Evolutionary conservation across 192 early-diverging fungal species (phyloP).

Genomic region (Podila clonocystis): DNA sequence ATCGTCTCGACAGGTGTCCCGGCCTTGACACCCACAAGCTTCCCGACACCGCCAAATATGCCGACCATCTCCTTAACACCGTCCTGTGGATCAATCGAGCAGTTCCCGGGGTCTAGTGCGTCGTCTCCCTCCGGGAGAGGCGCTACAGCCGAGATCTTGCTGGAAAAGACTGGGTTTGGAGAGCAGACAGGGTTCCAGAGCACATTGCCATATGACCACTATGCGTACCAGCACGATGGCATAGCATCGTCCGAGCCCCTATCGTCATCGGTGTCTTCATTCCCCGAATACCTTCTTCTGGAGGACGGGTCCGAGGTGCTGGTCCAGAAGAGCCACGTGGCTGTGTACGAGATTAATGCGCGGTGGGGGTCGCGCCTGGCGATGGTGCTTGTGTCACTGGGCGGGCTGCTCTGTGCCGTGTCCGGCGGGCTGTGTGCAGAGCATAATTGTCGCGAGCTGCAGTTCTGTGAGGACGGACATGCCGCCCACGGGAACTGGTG

Average conservation of each 20-base stretch:
- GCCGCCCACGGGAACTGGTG: constrained; percentile 37
- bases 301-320: background rate
- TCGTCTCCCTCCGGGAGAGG: background rate
- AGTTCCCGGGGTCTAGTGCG: background rate
- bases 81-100: background rate
- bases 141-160: too few species aligned
- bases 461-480: constrained; percentile 24
- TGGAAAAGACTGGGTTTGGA: too few species aligned
- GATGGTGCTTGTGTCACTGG: constrained; percentile 27
- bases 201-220: too few species aligned
- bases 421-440: constrained; percentile 28
- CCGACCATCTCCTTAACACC: constrained; percentile 1
- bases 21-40: background rate
- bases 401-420: constrained; percentile 19
- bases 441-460: constrained; percentile 29
- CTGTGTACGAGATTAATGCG: constrained; percentile 43
- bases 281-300: background rate
- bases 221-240: too few species aligned
- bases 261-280: too few species aligned
- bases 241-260: too few species aligned
- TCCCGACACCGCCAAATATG: background rate
- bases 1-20: constrained; percentile 29
- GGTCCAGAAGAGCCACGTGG: constrained; percentile 41
- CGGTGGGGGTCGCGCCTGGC: constrained; percentile 39
- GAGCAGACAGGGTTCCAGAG: too few species aligned